A percentile compares a stretch with the other conserved stretches of the same genome.
Evolutionary conservation across 768 basidiomycete genomes (phyloP).

Genomic region (Roridomyces roridus): DNA sequence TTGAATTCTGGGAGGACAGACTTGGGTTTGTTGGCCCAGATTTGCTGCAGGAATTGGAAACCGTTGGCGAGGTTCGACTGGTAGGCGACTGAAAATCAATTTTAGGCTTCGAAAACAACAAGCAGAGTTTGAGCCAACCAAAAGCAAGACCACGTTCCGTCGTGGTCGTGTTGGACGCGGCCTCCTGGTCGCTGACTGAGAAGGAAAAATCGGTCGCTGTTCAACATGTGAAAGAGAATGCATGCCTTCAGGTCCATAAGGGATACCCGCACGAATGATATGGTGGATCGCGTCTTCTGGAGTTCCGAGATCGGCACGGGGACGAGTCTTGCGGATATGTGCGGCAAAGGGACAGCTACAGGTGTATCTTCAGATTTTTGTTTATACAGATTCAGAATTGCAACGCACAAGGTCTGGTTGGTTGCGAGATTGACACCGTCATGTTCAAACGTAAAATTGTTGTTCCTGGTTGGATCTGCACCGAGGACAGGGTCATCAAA

Average conservation of each 20-base stretch:
- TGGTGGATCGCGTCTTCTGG: constrained; percentile 20
- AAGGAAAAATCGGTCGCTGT: too few relatives aligned
- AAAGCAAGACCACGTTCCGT: constrained; percentile 22
- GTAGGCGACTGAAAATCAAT: constrained; percentile 13
- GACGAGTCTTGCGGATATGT: constrained; percentile 26
- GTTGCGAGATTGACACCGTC: not conserved
- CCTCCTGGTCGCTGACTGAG: constrained; percentile 2
- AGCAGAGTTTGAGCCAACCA: constrained; percentile 5
- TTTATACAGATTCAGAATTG: not conserved
- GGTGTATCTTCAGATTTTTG: not conserved
- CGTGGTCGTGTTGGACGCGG: not conserved
- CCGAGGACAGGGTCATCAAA: constrained; percentile 14
- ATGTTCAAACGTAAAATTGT: constrained; percentile 11
- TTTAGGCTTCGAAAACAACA: not conserved
- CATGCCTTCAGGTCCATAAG: constrained; percentile 36
- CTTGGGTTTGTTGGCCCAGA: constrained; percentile 21
- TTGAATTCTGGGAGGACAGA: not conserved
- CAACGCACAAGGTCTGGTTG: constrained; percentile 4
- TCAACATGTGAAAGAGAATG: not conserved
- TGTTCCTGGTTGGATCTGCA: constrained; percentile 15
- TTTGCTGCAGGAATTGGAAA: constrained; percentile 23
- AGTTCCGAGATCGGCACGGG: constrained; percentile 29
- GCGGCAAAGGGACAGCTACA: constrained; percentile 5
- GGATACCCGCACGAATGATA: constrained; percentile 42
- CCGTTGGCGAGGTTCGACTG: constrained; percentile 21